phyloP scores from a whole-genome alignment of 164 flowering plant genomes.

The Echeveria elegans region DNA sequence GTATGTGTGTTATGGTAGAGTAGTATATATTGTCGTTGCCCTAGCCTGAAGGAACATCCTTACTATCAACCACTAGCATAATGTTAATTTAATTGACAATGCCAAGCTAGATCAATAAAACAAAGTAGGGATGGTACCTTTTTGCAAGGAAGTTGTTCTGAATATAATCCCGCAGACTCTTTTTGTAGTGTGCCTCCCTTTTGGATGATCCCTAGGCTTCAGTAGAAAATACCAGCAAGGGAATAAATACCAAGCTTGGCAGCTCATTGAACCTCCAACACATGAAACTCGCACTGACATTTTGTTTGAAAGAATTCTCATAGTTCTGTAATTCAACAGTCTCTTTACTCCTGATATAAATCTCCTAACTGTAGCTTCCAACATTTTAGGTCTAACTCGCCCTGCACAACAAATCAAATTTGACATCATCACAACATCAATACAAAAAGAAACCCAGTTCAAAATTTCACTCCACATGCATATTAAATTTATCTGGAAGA shows the following conservation, averaged over 20 bases:
- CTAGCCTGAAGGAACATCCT: neutral
- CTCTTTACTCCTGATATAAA: slow-evolving; percentile 10
- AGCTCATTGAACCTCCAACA: neutral
- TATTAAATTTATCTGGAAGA: slow-evolving; percentile 48
- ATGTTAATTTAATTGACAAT: neutral
- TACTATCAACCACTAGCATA: neutral
- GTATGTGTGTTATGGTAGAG: neutral
- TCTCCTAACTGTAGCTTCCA: slow-evolving; percentile 56
- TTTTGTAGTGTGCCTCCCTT: neutral
- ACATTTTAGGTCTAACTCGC: slow-evolving; percentile 47
- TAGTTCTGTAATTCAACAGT: neutral
- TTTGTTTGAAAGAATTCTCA: neutral
- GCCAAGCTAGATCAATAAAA: neutral
- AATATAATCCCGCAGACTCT: neutral
- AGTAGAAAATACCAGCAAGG: neutral
- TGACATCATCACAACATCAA: neutral
- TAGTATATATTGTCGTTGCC: neutral
- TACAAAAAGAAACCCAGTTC: neutral
- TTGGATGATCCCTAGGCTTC: neutral
- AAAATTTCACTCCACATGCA: neutral
- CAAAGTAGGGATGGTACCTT: too few relatives aligned
- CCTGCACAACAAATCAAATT: slow-evolving; percentile 28
- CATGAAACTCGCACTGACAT: neutral
- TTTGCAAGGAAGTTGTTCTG: neutral
- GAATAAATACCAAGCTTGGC: neutral